Base-by-base conservation (phyloP, 495 filamentous ascomycete genomes). In the Penicillium coffeae region DNA sequence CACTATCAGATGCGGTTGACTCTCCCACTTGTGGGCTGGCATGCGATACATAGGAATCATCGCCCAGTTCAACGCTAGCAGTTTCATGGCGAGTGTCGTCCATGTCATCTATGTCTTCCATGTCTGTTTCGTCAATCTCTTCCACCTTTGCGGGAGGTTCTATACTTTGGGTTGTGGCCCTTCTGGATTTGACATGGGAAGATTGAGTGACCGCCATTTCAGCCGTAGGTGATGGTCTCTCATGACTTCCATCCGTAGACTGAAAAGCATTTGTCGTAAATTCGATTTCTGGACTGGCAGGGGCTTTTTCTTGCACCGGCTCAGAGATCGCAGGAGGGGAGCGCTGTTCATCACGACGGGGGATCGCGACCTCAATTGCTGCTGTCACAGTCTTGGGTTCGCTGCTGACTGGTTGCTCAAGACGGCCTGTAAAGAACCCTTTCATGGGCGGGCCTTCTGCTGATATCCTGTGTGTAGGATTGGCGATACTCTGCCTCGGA, bases 51-150 rank as follows among this genome's bases (percentile, higher is more conserved):
- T 51, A 49, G 3, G 36, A 42, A 1, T 66, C 64, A 22, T 65
- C 66, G n/a, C 70, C 69, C 5, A 73, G 62, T 41, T 75, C 72
- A 27, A 73, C 54, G 43, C 72, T 75, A 21, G 70, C 72, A 15
- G 66, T 69, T 47, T 68, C 64, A 45, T 72, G 70, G 8, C 48
- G 42, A 4, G 54, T 59, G 34, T 63, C 54, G 13, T 56, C 59
- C 36, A 51, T 15, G 20, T 55, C 54, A 5, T 57, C 54, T 8
- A 13, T 18, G 15, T 38, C 15, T 13, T 58, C 48, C 12, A 52
- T 36, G 14, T 54, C 39, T 3, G 40, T 48, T 19, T 65, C 54
- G 4, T 49, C 47, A 15, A 48, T 42, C 43, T 51, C 51, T 34
- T 39, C 33, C 33, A 37, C 43, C n/a, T 45, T 34, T 33, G 12